Evolutionary conservation across 164 flowering plant species (phyloP), one percentile per base, ranked within the genome.

Genomic region (Aristolochia californica): DNA sequence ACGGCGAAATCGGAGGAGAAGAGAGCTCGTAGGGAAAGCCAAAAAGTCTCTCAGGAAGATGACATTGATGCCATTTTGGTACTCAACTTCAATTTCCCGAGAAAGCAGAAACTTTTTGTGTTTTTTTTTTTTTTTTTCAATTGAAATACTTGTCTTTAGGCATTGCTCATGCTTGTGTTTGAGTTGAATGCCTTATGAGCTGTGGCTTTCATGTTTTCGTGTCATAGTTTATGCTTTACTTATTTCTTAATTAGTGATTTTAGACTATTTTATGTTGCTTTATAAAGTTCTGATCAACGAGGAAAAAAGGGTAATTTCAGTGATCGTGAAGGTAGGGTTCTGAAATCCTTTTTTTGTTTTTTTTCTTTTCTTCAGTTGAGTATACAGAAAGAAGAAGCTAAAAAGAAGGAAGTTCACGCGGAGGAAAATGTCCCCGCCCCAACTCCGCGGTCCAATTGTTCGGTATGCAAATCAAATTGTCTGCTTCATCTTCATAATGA

Each of bases 41-140:
- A 89, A 60, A 93, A 93, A 66, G 61, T 89, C 63, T 82, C 91
- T 11, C 72, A 72, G 14, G 99, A 93, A 69, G 99, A 93, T 47
- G 99, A 93, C 76, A 93, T 93, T 61, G 99, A 93, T 43, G 91
- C 97, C 58, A 93, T 93, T 59, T 52, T 93, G 77, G 99, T 93
- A 55, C 54, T 13, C 20, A 16, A 13, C 54, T 22, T 13, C 13
- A 23, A 53, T 23, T 15, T 27, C 18, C 0, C 1, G 10, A 47
- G 22, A 14, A 17, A 47, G 15, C 50, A 16, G 5, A 47, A 20
- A 21, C 2, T 51, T 23, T 51, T 1, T 13, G 24, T 51, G 21
- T 21, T 51, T 24, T 1, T 15, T 23, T 51, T 8, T 18, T 51
- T 51, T 51, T 24, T 21, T 20, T 13, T 22, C 23, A 21, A n/a